Conservation (phyloP, 2,329 filamentous ascomycete species). For the Xylaria sp. region DNA sequence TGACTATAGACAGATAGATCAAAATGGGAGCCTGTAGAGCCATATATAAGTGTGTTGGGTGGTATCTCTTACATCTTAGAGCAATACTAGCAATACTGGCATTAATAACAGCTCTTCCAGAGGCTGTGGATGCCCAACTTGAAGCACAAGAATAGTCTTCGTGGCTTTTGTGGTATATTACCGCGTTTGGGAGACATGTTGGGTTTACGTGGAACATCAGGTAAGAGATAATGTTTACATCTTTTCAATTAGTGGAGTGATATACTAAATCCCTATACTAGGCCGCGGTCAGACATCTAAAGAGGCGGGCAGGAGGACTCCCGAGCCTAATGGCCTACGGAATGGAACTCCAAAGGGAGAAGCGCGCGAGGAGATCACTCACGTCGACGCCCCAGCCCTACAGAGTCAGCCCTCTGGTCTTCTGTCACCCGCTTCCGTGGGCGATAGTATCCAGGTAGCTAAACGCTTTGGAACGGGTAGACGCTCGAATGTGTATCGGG, state of each 20-base stretch:
- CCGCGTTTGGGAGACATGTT: constrained; percentile 29
- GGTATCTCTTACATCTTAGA: background rate
- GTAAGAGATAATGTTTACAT: constrained; percentile 13
- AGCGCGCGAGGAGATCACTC: background rate
- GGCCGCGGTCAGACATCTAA: constrained; percentile 16
- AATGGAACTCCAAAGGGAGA: constrained; percentile 13
- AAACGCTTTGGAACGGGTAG: constrained; percentile 20
- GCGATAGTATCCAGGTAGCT: constrained; percentile 22
- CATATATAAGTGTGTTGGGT: constrained; percentile 10
- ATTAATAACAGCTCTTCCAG: constrained; percentile 16
- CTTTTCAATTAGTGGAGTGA: background rate
- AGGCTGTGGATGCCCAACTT: constrained; percentile 33
- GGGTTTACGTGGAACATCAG: constrained; percentile 26
- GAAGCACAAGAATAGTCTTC: constrained; percentile 30
- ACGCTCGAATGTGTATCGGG: constrained; percentile 30
- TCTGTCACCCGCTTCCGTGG: constrained; percentile 26
- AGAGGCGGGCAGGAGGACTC: constrained; percentile 8
- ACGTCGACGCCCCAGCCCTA: constrained; percentile 2
- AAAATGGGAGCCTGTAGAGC: background rate
- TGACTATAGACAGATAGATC: background rate
- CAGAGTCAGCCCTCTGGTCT: constrained; percentile 13
- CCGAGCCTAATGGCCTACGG: constrained; percentile 1
- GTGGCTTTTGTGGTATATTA: constrained; percentile 25
- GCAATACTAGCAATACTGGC: background rate
- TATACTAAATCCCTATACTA: background rate